phyloP scores from a whole-genome alignment of 306 rosid species.

The Cucurbita argyrosperma region DNA sequence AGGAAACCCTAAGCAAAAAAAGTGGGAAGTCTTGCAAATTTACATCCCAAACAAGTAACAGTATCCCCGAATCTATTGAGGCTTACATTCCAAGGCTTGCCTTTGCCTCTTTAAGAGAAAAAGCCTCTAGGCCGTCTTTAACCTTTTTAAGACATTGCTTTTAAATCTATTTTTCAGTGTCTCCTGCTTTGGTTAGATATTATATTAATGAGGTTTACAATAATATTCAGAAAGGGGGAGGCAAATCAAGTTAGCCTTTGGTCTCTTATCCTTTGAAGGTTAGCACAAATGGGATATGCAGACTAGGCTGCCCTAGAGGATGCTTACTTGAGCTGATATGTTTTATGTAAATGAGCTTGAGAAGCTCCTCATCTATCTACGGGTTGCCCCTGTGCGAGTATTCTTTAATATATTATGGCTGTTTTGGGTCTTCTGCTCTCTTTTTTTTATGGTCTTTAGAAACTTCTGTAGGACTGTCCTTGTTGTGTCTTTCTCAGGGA shows the following conservation, averaged over 20 bases:
- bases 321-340: not conserved
- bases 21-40: not conserved
- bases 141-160: not conserved
- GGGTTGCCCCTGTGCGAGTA: not conserved
- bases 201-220: not conserved
- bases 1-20: not conserved
- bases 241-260: not conserved
- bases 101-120: not conserved
- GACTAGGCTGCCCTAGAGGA: not conserved
- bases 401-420: not conserved
- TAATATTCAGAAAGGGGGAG: not conserved
- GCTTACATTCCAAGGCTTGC: not conserved
- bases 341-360: not conserved
- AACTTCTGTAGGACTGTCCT: not conserved
- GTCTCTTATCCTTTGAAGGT: not conserved
- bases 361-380: not conserved
- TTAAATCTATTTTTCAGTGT: not conserved
- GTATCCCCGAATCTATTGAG: not conserved
- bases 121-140: not conserved
- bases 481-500: not conserved
- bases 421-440: not conserved
- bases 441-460: not conserved
- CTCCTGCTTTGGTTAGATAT: not conserved
- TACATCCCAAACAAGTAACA: not conserved
- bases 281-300: not conserved